These are phyloP conservation scores for Ustilago loliicola DNA, from an alignment of 1,284 basidiomycete species.

Conservation along the genomic window DNA sequence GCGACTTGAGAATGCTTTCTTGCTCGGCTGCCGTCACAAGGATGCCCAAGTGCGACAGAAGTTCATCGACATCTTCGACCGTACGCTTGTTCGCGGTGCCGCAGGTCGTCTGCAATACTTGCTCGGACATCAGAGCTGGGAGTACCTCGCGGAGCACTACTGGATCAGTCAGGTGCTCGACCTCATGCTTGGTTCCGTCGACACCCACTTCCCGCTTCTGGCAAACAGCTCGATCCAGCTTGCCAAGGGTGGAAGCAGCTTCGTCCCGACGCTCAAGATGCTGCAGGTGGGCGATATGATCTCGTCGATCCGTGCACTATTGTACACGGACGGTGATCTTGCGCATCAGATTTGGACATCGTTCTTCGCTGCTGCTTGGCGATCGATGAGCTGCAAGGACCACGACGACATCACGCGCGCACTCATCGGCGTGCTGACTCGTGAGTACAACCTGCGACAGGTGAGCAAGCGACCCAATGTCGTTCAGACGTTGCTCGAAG, in stretches of 20 bases:
- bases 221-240: constrained; percentile 34
- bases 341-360: constrained; percentile 91
- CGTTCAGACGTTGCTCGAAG: constrained; percentile 89
- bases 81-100: constrained; percentile 86
- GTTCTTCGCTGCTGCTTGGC: constrained; percentile 90
- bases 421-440: constrained; percentile 89
- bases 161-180: constrained; percentile 95
- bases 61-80: constrained; percentile 92
- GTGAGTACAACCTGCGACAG: constrained; percentile 93
- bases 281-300: constrained; percentile 58
- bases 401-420: constrained; percentile 90
- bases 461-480: constrained; percentile 92
- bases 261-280: constrained; percentile 41
- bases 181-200: constrained; percentile 79
- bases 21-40: constrained; percentile 88
- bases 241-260: constrained; percentile 49
- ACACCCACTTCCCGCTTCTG: constrained; percentile 56
- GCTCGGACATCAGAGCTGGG: constrained; percentile 95
- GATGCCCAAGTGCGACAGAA: constrained; percentile 84
- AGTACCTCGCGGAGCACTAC: constrained; percentile 89
- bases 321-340: constrained; percentile 82
- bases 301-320: constrained; percentile 82
- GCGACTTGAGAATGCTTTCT: constrained; percentile 91
- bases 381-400: constrained; percentile 84
- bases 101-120: constrained; percentile 89